Base-by-base conservation (phyloP, 306 rosid genomes). In the Mucuna pruriens region DNA sequence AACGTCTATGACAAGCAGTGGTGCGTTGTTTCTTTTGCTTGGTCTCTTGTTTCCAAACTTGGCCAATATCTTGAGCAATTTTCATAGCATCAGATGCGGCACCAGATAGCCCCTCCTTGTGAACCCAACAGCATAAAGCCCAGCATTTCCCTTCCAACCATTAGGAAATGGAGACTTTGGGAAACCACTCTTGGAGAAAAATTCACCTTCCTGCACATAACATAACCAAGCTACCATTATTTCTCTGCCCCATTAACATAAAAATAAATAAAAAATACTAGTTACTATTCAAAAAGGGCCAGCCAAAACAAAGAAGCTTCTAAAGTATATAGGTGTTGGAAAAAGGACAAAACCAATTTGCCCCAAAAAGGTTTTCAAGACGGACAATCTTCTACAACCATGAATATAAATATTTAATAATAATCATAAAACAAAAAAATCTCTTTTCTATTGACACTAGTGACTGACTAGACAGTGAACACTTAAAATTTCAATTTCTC, bases 51-150 rank as follows among this genome's bases (percentile, higher is more conserved):
- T 85, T 95, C 99, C 99, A 95, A 11, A 88, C 89, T 7, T 71
- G 71, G 13, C 90, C 90, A 82, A 95, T 91, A 80, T 95, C 99
- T 83, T 85, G 87, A 12, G 96, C 93, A 16, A 93, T 90, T 86
- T 78, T 91, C 26, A 84, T 71, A 75, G 99, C 99, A 77, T 95
- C 99, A 40, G 76, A 86, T 16, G 99, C 90, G 36, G 89, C 88
- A 60, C 99, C 99, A 58, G 93, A 88, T 15, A 95, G 93, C 81
- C 99, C 99, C 93, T 91, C 93, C 84, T 91, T 55, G 99, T 90
- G 78, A 95, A 91, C 66, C 99, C 99, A 75, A 95, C 99, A 2
- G 98, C 97, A 67, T 95, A 95, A 6, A 95, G 91, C 4, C 99
- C 99, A 0, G 80, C 75, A 7, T 89, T 92, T 52, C 99, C 99